Conservation (phyloP, 2,329 filamentous ascomycete species). For the Neonectria sp. region DNA sequence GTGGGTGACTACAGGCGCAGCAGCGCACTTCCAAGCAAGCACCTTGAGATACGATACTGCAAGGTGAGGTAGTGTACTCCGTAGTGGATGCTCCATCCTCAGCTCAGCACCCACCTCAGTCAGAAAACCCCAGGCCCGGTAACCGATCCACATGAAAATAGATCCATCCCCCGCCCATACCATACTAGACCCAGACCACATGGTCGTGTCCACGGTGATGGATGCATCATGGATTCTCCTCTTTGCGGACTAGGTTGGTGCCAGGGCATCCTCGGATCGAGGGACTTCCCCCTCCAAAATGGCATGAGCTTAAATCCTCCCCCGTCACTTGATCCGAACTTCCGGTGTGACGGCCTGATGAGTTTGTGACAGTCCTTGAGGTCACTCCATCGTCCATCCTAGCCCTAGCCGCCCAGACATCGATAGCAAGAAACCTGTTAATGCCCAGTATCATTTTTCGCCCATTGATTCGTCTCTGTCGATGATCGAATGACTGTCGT, state of each 20-base stretch:
- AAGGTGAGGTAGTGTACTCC: too few species aligned
- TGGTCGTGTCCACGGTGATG: too few species aligned
- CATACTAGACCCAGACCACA: too few species aligned
- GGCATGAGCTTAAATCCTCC: conserved; percentile 29
- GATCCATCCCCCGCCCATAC: neutral
- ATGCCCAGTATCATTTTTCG: too few species aligned
- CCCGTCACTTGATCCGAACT: conserved; percentile 17
- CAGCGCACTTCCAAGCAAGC: neutral
- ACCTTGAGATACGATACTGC: too few species aligned
- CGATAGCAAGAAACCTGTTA: neutral
- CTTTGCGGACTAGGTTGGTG: neutral
- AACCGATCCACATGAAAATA: neutral
- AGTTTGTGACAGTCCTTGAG: neutral
- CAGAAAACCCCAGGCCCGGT: too few species aligned
- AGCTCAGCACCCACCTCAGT: too few species aligned
- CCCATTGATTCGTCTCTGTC: neutral
- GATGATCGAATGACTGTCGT: conserved; percentile 26
- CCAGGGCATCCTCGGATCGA: conserved; percentile 14
- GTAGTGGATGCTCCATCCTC: too few species aligned
- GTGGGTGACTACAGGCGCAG: neutral
- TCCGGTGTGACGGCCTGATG: conserved; percentile 23
- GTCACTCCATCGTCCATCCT: neutral
- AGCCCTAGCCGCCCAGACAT: conserved; percentile 8
- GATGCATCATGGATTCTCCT: conserved; percentile 3
- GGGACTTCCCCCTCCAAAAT: conserved; percentile 22